Evolutionary conservation across 768 basidiomycete genomes (phyloP), one percentile per base, ranked within the genome.

Genomic region (Terana coerulea): DNA sequence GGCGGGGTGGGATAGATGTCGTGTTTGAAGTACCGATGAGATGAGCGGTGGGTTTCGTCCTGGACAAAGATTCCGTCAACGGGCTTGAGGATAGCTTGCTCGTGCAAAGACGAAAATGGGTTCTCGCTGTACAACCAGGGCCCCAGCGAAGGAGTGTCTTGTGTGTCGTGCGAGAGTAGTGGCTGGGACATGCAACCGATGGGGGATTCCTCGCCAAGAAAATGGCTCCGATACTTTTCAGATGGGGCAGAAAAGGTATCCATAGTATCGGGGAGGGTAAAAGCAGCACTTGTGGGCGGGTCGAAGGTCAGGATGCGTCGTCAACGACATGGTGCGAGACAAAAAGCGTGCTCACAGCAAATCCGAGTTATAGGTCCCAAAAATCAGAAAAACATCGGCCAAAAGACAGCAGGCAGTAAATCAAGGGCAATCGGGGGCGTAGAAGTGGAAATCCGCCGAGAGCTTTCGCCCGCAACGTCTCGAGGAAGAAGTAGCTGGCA

Each of bases 331-430:
- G 40, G 47, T 26, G 19, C 30, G 44, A 30, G 47, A 45, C 19
- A 26, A 44, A 54, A 49, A 40, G 35, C 35, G 37, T 54, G 53
- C 53, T 54, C 34, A 54, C 53, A 54, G 39, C 48, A 37, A 45
- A 54, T 54, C 41, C 53, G 35, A 44, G 31, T 43, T 29, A 11
- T 44, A n/a, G 9, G 31, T 49, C 29, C 35, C 40, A 39, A 24
- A 33, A 41, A 44, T 50, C 41, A 54, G 29, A 49, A 49, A 47
- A 49, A 19, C 53, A 54, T 54, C 28, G 19, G 31, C 40, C 53
- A 19, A 36, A 44, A 44, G 31, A 39, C 14, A 37, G 14, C 14
- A 45, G 42, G 14, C 36, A 43, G 36, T 24, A 22, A 54, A 49
- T 44, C 47, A 54, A 37, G 41, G 36, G 39, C 17, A 31, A 30